phyloP scores from a whole-genome alignment of 768 basidiomycete species.

The Cytidiella melzeri region DNA sequence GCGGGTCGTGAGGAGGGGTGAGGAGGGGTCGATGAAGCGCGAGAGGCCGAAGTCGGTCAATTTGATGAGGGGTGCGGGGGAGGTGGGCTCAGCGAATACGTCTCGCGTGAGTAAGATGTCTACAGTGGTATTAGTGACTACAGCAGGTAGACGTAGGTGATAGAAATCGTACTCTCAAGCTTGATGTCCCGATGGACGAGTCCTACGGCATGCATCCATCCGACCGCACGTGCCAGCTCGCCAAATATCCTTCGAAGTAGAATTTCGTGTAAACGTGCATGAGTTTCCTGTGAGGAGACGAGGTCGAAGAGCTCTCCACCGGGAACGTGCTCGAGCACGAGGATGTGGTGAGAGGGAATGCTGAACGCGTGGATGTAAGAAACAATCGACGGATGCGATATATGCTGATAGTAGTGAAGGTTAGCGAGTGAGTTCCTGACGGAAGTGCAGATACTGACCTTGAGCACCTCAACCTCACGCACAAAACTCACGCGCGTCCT shows the following conservation, averaged over 20 bases:
- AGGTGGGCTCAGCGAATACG: conserved; percentile 30
- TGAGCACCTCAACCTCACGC: conserved; percentile 79
- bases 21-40: conserved; percentile 64
- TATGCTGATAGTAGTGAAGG: conserved; percentile 41
- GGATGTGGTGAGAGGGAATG: conserved; percentile 65
- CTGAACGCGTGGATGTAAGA: conserved; percentile 66
- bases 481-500: conserved; percentile 74
- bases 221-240: conserved; percentile 72
- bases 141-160: not conserved
- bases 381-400: conserved; percentile 77
- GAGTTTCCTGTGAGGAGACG: conserved; percentile 47
- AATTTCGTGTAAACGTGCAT: conserved; percentile 31
- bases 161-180: conserved; percentile 55
- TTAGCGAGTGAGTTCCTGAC: too few relatives aligned
- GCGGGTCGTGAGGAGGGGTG: conserved; percentile 63
- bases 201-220: conserved; percentile 82
- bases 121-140: conserved; percentile 23
- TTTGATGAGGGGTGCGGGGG: conserved; percentile 62
- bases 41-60: conserved; percentile 89
- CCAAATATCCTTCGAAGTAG: conserved; percentile 65
- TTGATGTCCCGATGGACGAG: conserved; percentile 91
- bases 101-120: conserved; percentile 71
- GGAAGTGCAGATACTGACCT: conserved; percentile 38
- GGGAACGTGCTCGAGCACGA: conserved; percentile 68
- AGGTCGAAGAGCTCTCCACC: conserved; percentile 82